Conservation (phyloP, 371 early-diverging fungal species). For the Sporodiniella umbellata region DNA sequence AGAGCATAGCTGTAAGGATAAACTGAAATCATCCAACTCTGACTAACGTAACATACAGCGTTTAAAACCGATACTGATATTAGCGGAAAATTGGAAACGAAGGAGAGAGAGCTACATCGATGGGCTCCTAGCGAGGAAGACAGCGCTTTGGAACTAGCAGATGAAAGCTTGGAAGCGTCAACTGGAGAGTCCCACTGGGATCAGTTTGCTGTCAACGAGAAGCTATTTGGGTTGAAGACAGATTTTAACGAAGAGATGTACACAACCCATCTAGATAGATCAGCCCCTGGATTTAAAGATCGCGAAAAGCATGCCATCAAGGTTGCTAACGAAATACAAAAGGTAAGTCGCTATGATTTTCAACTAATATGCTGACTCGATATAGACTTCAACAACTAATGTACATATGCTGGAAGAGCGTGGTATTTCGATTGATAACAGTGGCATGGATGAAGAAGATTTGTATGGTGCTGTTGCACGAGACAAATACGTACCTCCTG, state of each 20-base stretch:
- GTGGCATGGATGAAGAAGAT: constrained; percentile 87
- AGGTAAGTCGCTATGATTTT: constrained; percentile 15
- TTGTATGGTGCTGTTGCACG: constrained; percentile 79
- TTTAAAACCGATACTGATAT: constrained; percentile 94
- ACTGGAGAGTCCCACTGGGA: constrained; percentile 77
- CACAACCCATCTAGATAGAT: constrained; percentile 90
- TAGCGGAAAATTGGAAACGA: constrained; percentile 61
- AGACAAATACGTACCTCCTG: constrained; percentile 83
- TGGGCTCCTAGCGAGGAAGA: constrained; percentile 74
- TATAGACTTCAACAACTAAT: constrained; percentile 66
- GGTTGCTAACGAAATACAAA: constrained; percentile 92
- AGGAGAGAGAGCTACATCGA: constrained; percentile 80
- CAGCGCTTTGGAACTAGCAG: constrained; percentile 21
- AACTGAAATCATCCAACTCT: neutral
- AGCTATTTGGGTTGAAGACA: constrained; percentile 92
- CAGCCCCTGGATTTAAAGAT: constrained; percentile 81
- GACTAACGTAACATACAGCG: constrained; percentile 25
- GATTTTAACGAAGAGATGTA: constrained; percentile 96
- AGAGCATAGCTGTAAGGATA: constrained; percentile 49
- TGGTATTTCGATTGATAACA: constrained; percentile 62
- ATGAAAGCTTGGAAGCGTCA: constrained; percentile 31
- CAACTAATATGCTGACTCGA: neutral
- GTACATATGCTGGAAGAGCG: constrained; percentile 94
- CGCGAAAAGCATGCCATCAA: constrained; percentile 86
- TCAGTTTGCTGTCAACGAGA: constrained; percentile 97